Percentiles rank a stretch among this genome's conserved stretches.
Evolutionary conservation across 2,329 filamentous ascomycete genomes (phyloP).

Genomic region (Clarireedia homoeocarpa): DNA sequence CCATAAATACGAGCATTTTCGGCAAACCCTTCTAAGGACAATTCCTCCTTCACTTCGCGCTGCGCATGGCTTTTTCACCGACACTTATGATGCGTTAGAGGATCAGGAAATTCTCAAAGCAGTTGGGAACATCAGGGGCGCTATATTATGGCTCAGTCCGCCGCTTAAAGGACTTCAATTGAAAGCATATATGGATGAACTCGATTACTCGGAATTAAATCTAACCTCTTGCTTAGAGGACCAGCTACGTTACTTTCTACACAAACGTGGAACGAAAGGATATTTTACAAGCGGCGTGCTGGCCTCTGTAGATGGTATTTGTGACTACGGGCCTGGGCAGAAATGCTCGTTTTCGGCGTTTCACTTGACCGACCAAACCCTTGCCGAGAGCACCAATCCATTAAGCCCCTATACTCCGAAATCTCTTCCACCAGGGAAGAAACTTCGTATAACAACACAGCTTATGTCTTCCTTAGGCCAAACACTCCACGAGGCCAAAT

Average conservation of each 20-base stretch:
- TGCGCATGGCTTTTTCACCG: not conserved
- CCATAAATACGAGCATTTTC: slow-evolving; percentile 1
- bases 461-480: slow-evolving; percentile 2
- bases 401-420: not conserved
- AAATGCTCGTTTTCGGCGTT: slow-evolving; percentile 3
- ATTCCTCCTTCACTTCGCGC: not conserved
- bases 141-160: slow-evolving; percentile 1
- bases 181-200: not conserved
- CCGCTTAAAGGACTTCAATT: not conserved
- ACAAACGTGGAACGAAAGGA: not conserved
- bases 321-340: not conserved
- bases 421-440: slow-evolving; percentile 2
- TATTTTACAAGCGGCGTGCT: not conserved
- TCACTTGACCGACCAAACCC: not conserved
- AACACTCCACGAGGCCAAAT: slow-evolving; percentile 6
- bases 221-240: not conserved
- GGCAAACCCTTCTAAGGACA: not conserved
- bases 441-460: not conserved
- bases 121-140: slow-evolving; percentile 4
- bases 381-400: not conserved
- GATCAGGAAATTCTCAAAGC: slow-evolving; percentile 2
- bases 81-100: not conserved
- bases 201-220: not conserved
- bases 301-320: not conserved
- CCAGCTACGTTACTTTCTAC: not conserved